Conservation (phyloP, 1,284 basidiomycete genomes). For the Coriolopsis trogii region DNA sequence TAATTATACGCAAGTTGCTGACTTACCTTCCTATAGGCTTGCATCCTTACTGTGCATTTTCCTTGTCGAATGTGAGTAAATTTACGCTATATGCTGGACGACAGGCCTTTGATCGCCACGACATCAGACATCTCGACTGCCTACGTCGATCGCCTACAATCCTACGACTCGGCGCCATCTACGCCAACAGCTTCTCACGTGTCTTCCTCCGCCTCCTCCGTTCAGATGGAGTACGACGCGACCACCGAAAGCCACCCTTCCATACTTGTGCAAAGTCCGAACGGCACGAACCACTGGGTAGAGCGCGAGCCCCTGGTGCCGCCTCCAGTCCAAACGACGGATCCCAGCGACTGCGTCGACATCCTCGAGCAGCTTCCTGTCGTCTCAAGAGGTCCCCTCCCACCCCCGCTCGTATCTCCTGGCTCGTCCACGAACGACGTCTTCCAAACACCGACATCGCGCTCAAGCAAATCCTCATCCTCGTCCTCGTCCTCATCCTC, state of each 20-base stretch:
- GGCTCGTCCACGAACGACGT: too few relatives aligned
- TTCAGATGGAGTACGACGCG: conserved; percentile 9
- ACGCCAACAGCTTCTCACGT: conserved; percentile 36
- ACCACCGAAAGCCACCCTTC: conserved; percentile 1
- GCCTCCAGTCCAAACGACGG: too few relatives aligned
- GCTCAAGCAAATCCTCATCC: neutral
- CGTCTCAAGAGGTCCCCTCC: too few relatives aligned
- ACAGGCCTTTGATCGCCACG: too few relatives aligned
- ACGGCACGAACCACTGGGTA: conserved; percentile 2
- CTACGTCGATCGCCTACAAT: conserved; percentile 69
- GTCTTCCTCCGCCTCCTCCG: conserved; percentile 20
- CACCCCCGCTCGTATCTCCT: too few relatives aligned
- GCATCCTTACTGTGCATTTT: conserved; percentile 70
- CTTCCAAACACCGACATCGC: neutral
- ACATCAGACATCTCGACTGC: conserved; percentile 66
- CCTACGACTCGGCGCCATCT: conserved; percentile 55
- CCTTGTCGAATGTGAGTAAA: conserved; percentile 69
- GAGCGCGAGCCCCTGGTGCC: too few relatives aligned
- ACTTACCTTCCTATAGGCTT: conserved; percentile 43
- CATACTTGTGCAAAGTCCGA: conserved; percentile 6
- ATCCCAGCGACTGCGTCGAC: neutral
- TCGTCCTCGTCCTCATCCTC: conserved; percentile 1
- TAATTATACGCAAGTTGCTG: neutral
- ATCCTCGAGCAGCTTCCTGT: neutral
- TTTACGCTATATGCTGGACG: neutral